Percentiles rank a stretch among this genome's conserved stretches.
Conservation (phyloP, 345 rosid species). For the Eucalyptus cladocalyx region DNA sequence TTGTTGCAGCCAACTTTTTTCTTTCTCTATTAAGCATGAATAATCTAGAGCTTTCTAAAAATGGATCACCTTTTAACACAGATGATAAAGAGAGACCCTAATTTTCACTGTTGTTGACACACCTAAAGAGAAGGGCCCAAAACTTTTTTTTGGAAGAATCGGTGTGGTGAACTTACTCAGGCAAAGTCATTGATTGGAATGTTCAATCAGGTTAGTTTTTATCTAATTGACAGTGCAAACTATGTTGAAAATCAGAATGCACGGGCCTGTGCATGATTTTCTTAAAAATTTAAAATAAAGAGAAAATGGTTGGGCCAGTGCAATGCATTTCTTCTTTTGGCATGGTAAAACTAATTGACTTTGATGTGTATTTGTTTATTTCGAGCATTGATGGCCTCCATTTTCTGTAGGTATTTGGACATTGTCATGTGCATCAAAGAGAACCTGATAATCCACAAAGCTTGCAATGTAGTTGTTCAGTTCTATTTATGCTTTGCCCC, state of each 20-base stretch:
- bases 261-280: not conserved
- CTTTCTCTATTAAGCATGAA: too few relatives aligned
- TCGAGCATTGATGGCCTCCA: not conserved
- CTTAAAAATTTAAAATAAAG: not conserved
- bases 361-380: not conserved
- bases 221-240: not conserved
- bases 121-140: slow-evolving; percentile 54
- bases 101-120: slow-evolving; percentile 19
- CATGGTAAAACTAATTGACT: not conserved
- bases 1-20: too few relatives aligned
- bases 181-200: slow-evolving; percentile 8
- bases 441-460: slow-evolving; percentile 24
- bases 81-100: too few relatives aligned
- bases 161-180: slow-evolving; percentile 24
- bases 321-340: not conserved
- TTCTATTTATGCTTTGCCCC: slow-evolving; percentile 31
- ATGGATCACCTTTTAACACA: too few relatives aligned
- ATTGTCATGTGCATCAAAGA: slow-evolving; percentile 26
- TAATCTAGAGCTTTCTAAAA: too few relatives aligned
- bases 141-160: slow-evolving; percentile 36
- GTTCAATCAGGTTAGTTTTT: slow-evolving; percentile 31
- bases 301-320: not conserved
- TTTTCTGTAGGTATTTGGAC: slow-evolving; percentile 27
- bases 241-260: not conserved
- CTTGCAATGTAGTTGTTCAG: slow-evolving; percentile 32